A percentile compares a stretch with the other conserved stretches of the same genome.
Conservation (phyloP, 2,329 filamentous ascomycete genomes). For the Tolypocladium sp. region DNA sequence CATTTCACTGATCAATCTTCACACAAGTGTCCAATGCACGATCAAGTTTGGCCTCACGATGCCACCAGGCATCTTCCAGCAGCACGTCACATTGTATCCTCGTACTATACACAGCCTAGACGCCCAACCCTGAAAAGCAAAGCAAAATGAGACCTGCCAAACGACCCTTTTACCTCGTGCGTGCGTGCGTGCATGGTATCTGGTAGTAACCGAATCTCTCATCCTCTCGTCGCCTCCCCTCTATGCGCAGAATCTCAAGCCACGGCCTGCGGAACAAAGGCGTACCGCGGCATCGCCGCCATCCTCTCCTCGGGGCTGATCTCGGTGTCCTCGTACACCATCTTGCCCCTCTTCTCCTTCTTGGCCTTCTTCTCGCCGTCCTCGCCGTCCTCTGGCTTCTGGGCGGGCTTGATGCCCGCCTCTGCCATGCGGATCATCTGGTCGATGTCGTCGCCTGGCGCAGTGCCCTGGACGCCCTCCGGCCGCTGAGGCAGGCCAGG, state of each 20-base stretch:
- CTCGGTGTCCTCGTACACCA: conserved; percentile 76
- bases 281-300: conserved; percentile 69
- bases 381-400: conserved; percentile 29
- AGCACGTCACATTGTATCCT: background rate
- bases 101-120: background rate
- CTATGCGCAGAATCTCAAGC: background rate
- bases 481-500: conserved; percentile 36
- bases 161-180: background rate
- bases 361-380: conserved; percentile 53
- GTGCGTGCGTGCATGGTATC: background rate
- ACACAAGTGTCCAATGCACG: background rate
- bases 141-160: background rate
- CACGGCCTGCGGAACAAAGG: conserved; percentile 29
- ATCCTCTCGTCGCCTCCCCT: background rate
- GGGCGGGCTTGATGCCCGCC: conserved; percentile 43
- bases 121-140: background rate
- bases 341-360: conserved; percentile 57
- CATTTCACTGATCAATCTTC: too few relatives aligned
- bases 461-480: conserved; percentile 20
- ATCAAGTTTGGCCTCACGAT: background rate
- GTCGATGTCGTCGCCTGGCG: conserved; percentile 52
- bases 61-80: background rate
- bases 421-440: conserved; percentile 57
- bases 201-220: background rate
- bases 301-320: conserved; percentile 85